Base-by-base conservation (phyloP, 2,329 filamentous ascomycete genomes). In the Venturia asperata region DNA sequence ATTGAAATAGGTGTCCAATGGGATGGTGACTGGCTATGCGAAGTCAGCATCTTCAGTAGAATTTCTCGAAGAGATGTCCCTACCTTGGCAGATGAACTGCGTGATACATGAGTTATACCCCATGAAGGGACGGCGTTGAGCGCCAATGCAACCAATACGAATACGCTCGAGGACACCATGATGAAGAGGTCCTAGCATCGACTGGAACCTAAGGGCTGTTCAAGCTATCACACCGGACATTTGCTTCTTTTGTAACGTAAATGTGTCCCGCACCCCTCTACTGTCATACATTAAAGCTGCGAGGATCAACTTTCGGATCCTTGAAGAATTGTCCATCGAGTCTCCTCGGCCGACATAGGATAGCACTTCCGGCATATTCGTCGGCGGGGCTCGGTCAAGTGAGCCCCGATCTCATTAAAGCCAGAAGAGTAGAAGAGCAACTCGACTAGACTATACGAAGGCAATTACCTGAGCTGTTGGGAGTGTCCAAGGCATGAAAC, bases 1-100 rank as follows among this genome's bases (percentile, higher is more conserved):
- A 71, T 82, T 81, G 71, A 78, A 79, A 52, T 75, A 74, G 0
- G 70, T 21, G 0, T 71, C 69, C 27, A 81, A 68, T 15, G 70
- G 66, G 2, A 74, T 56, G 19, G 68, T 68, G 1, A 72, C 66
- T 13, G 66, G 69, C 67, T 70, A 45, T 15, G 24, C 24, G 1
- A 24, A 27, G 47, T 52, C 21, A 52, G 47, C 21, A 30, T 27
- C 47, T 27, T 13, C 47, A 27, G 11, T 21, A 4, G 7, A 15
- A 3, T 27, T 21, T 5, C 11, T 11, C 10, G 13, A 52, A 9
- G 24, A 52, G 10, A 15, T 6, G 1, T 52, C 21, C 21, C 15
- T 52, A 52, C 47, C 47, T 52, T 15, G 47, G 21, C 21, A 52
- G 21, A 27, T 15, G 21, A 21, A 52, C 9, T 11, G 5, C 10